Base-by-base conservation (phyloP, 139 green algal genomes). In the Eudorina sp. region DNA sequence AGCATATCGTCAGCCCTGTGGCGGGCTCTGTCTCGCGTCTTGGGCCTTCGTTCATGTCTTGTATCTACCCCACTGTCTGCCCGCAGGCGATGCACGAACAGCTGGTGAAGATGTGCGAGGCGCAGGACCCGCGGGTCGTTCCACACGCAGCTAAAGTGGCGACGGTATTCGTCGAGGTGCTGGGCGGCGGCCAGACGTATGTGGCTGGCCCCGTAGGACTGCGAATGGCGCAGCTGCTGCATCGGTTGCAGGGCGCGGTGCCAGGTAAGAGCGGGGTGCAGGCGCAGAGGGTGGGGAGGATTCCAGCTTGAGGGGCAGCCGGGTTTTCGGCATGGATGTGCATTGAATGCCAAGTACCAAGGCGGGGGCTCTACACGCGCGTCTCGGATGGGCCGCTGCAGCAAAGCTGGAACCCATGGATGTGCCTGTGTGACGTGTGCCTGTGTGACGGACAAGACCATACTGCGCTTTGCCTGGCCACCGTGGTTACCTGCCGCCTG, bases 31-130 rank as follows among this genome's bases (percentile, higher is more conserved):
- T n/a, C n/a, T n/a, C n/a, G n/a, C n/a, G n/a, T n/a, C n/a, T n/a
- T n/a, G n/a, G n/a, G n/a, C n/a, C n/a, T n/a, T n/a, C n/a, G n/a
- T n/a, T n/a, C n/a, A n/a, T n/a, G n/a, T n/a, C n/a, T 58, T 58
- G 51, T 13, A 58, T 58, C 51, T 13, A 25, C 13, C 13, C 51
- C 51, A 58, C 16, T 58, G 16, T 16, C 51, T 16, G 7, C 40
- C 36, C 84, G 4, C 85, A 90, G 64, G 60, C 62, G 21, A 94
- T 96, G 91, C 96, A 99, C 89, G 94, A 94, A 58, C 94, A 96
- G 92, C 94, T 99, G 31, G 91, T 97, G 74, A 82, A 88, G 25
- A 90, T 97, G 53, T 69, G 97, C 40, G 92, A 97, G 73, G 91
- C 89, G 11, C 81, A 89, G 11, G 92, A 95, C 66, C 40, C 53